Evolutionary conservation across 192 early-diverging fungal genomes (phyloP).

Genomic region (Coemansia sp.): DNA sequence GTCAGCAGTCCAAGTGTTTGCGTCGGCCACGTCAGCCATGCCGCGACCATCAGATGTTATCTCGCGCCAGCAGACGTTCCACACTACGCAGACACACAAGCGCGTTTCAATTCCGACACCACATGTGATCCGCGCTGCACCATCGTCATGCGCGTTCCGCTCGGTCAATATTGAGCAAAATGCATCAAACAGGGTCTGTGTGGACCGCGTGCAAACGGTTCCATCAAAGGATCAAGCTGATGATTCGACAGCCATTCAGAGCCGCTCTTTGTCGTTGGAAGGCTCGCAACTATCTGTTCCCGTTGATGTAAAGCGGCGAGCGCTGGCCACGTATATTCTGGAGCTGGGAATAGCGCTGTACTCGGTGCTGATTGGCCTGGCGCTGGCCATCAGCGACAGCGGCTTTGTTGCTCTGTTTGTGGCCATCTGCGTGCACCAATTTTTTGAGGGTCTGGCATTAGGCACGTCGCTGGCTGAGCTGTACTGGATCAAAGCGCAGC

Average conservation of each 20-base stretch:
- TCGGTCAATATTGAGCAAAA: background rate
- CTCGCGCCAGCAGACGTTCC: conserved; percentile 21
- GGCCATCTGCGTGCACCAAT: conserved; percentile 70
- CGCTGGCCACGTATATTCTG: conserved; percentile 63
- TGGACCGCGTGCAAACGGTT: no score
- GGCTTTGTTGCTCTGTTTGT: conserved; percentile 62
- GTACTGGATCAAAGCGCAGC: conserved; percentile 49
- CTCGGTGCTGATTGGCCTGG: conserved; percentile 72
- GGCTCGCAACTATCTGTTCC: background rate
- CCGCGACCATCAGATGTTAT: conserved; percentile 3
- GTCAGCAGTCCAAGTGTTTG: conserved; percentile 8
- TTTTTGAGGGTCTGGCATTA: conserved; percentile 74
- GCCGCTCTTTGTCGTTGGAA: background rate
- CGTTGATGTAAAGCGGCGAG: conserved; percentile 29
- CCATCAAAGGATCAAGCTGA: background rate
- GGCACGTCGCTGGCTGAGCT: conserved; percentile 69
- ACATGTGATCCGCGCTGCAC: conserved; percentile 17
- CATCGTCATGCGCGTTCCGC: conserved; percentile 17
- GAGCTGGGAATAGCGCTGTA: conserved; percentile 75
- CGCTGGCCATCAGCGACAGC: conserved; percentile 47
- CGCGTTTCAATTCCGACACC: conserved; percentile 39
- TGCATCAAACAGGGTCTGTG: no score
- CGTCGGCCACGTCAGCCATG: conserved; percentile 14
- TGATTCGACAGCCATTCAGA: conserved; percentile 30
- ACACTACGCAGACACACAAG: conserved; percentile 20